These are phyloP conservation scores for Xylaria intraflava DNA, from an alignment of 495 filamentous ascomycete species.

Conservation along the genomic window DNA sequence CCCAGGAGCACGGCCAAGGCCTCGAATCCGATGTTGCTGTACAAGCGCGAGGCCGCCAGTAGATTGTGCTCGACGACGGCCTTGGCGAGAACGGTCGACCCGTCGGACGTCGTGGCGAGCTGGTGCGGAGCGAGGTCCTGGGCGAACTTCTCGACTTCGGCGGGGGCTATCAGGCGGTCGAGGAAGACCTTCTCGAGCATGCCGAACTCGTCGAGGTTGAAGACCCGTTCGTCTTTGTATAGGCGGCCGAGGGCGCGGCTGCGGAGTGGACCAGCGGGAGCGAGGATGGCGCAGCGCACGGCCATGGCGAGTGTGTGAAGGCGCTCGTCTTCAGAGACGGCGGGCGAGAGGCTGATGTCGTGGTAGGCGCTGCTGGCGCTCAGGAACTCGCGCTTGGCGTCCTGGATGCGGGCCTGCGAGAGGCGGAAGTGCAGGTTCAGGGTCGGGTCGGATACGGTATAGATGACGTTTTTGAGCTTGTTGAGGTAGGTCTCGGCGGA, in stretches of 20 bases:
- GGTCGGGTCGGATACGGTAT: conserved; percentile 63
- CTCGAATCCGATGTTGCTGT: conserved; percentile 80
- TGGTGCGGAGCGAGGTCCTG: conserved; percentile 77
- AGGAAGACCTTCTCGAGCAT: conserved; percentile 98
- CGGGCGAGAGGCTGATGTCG: conserved; percentile 64
- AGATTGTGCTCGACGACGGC: conserved; percentile 96
- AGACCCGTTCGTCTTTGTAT: conserved; percentile 88
- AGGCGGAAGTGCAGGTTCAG: conserved; percentile 79
- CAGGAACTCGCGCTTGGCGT: conserved; percentile 85
- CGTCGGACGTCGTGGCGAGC: conserved; percentile 79
- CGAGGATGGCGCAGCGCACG: conserved; percentile 92
- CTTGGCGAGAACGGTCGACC: conserved; percentile 86
- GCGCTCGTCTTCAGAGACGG: conserved; percentile 75
- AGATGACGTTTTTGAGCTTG: conserved; percentile 84
- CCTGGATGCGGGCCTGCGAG: conserved; percentile 85
- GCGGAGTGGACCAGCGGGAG: conserved; percentile 81
- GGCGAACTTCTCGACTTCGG: conserved; percentile 81
- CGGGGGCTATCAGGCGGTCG: conserved; percentile 70
- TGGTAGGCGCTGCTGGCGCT: conserved; percentile 84
- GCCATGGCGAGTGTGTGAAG: conserved; percentile 77
- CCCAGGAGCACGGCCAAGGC: conserved; percentile 72
- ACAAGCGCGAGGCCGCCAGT: conserved; percentile 75
- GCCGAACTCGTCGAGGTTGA: conserved; percentile 67
- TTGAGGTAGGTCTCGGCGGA: conserved; percentile 81
- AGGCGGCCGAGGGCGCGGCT: conserved; percentile 71